phyloP scores from a whole-genome alignment of 2,329 filamentous ascomycete genomes.

The Zasmidium angulare region DNA sequence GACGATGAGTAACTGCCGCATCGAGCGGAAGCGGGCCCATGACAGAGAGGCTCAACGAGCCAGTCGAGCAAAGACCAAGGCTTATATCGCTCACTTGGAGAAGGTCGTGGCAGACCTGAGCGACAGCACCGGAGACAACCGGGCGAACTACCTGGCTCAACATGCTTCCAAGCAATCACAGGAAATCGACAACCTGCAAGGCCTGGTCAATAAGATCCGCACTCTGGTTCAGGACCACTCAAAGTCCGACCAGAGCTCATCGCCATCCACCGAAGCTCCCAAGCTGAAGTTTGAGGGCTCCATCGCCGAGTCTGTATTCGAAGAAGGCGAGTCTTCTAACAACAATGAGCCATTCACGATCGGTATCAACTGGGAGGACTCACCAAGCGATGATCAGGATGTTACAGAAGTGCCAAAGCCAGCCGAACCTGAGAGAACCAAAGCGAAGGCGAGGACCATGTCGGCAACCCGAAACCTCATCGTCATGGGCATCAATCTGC shows the following conservation, averaged over 20 bases:
- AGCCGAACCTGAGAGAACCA: background rate
- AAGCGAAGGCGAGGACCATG: background rate
- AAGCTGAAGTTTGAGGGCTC: constrained; percentile 14
- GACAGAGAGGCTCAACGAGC: constrained; percentile 25
- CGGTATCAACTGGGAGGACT: constrained; percentile 9
- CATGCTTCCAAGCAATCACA: constrained; percentile 24
- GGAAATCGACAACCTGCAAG: constrained; percentile 24
- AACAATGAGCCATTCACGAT: constrained; percentile 6
- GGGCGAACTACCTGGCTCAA: constrained; percentile 23
- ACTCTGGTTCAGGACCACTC: constrained; percentile 22
- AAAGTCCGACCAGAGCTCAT: constrained; percentile 14
- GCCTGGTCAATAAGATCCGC: constrained; percentile 21
- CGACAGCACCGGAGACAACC: constrained; percentile 19
- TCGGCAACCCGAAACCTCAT: constrained; percentile 18
- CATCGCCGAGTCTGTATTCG: constrained; percentile 4
- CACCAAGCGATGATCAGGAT: constrained; percentile 21
- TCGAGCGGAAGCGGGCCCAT: constrained; percentile 28
- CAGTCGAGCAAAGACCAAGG: constrained; percentile 24
- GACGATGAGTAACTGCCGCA: constrained; percentile 20
- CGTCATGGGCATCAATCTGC: constrained; percentile 20
- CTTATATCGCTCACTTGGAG: constrained; percentile 25
- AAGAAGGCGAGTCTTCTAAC: background rate
- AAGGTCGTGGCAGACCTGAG: constrained; percentile 24
- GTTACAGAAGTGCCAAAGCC: constrained; percentile 9
- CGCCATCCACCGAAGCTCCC: background rate